Evolutionary conservation across 306 rosid genomes (phyloP).

Genomic region (Hylodesmum podocarpum): DNA sequence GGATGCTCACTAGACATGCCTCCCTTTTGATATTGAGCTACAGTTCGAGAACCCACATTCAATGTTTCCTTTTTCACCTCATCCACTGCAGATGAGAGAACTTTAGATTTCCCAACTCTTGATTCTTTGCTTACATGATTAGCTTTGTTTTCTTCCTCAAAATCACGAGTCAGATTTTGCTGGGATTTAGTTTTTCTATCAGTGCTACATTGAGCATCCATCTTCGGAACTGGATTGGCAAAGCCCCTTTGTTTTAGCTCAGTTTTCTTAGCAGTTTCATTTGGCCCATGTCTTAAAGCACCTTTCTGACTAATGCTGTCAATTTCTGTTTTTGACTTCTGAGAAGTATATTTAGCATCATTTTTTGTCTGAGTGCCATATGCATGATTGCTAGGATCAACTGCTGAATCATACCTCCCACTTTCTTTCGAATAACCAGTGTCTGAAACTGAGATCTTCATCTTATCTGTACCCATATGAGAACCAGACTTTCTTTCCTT

Average conservation of each 20-base stretch:
- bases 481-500: conserved; percentile 37
- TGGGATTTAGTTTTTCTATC: conserved; percentile 34
- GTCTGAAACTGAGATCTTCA: conserved; percentile 45
- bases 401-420: conserved; percentile 36
- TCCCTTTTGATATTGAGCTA: conserved; percentile 41
- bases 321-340: conserved; percentile 38
- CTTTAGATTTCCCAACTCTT: conserved; percentile 45
- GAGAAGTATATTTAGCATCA: conserved; percentile 34
- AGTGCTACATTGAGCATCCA: conserved; percentile 32
- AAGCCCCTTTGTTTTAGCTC: conserved; percentile 36
- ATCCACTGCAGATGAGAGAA: conserved; percentile 31
- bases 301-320: conserved; percentile 29
- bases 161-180: conserved; percentile 41
- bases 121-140: conserved; percentile 32
- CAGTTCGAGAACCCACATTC: conserved; percentile 33
- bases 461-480: conserved; percentile 39
- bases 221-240: conserved; percentile 45
- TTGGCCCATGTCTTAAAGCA: conserved; percentile 36
- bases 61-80: conserved; percentile 37
- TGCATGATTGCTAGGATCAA: conserved; percentile 37
- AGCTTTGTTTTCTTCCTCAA: conserved; percentile 39
- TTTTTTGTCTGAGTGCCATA: conserved; percentile 32
- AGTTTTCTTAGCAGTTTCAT: conserved; percentile 42
- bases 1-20: conserved; percentile 37
- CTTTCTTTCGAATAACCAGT: conserved; percentile 45